Evolutionary conservation across 805 yeast species (phyloP), one percentile per base, ranked within the genome.

Genomic region (Isabelozyma rhagii): DNA sequence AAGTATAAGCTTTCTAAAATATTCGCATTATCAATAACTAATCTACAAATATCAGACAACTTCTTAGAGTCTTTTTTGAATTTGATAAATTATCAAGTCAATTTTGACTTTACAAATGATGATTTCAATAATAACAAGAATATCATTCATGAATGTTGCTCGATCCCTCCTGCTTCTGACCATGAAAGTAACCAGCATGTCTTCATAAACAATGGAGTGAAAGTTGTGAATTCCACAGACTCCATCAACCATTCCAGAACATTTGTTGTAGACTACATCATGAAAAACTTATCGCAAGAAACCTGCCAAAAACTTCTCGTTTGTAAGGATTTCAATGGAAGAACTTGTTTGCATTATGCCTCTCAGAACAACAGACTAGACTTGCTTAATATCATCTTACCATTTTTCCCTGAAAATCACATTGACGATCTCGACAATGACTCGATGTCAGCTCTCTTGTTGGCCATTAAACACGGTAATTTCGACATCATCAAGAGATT

Each of bases 331-430:
- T 74, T 80, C 44, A 81, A 83, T 55, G 96, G 96, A 3, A 78
- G 93, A 54, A 83, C 86, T 1, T 92, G 97, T 18, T 69, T 94
- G 14, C 98, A 93, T 66, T 90, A 91, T 63, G 96, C 96, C 5
- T 79, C 96, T 3, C 80, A 80, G 56, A 75, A 79, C 55, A 75
- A 78, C 53, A 60, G 79, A 45, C 64, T 71, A 13, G 79, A 74
- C 51, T 59, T 81, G 34, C 58, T 83, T 31, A 67, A 66, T 28
- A 62, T 71, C 8, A 62, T 83, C 8, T 63, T 81, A 25, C 71
- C 73, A 1, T 54, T 62, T 13, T 67, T 70, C 47, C 74, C 74
- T 4, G 60, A 55, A 29, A 56, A 58, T 2, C 67, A 71, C 47
- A 58, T 81, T 4, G 84, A 81, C 59, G 71, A 73, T 25, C 66